Base-by-base conservation (phyloP, 1,139 yeast genomes). In the Hansenula sp. region DNA sequence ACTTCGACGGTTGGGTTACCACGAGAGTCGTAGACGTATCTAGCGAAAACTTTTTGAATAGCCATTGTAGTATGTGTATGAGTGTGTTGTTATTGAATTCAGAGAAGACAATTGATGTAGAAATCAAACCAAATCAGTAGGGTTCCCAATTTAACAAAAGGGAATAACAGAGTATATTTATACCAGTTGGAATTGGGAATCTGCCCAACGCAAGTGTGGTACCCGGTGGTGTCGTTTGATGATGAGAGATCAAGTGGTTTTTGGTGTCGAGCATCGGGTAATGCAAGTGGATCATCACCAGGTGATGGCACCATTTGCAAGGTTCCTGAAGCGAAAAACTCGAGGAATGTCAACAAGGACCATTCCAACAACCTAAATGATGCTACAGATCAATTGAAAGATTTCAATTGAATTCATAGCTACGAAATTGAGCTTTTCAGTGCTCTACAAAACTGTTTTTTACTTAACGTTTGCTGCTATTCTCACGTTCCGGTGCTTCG, bases 1-100 rank as follows among this genome's bases (percentile, higher is more conserved):
- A 89, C 96, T 79, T 90, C 96, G 60, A 90, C 96, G 57, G 96
- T 90, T 72, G 97, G 97, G 80, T 90, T 90, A 74, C 96, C 96
- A 76, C 97, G 87, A 60, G 96, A 89, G 76, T 90, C 97, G 83
- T 90, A 90, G 71, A 90, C 94, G 76, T 81, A 82, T 76, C 96
- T 87, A 62, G 96, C 87, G 72, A 76, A 81, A 61, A 88, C 74
- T 74, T 89, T 88, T 52, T 54, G 46, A 33, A 57, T 48, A 42
- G 60, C 59, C 60, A 57, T 57, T 55, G 46, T 53, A 5, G 41
- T 24, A n/a, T 36, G n/a, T 36, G 21, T 41, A 16, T 36, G 21
- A 27, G 29, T 25, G 21, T 36, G n/a, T 24, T 40, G 37, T 25
- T 32, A 18, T 32, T 32, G 34, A 32, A 32, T 32, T 32, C 34